These are phyloP conservation scores for Miamiensis avidus DNA, from an alignment of 169 alveolate species.

Conservation along the genomic window DNA sequence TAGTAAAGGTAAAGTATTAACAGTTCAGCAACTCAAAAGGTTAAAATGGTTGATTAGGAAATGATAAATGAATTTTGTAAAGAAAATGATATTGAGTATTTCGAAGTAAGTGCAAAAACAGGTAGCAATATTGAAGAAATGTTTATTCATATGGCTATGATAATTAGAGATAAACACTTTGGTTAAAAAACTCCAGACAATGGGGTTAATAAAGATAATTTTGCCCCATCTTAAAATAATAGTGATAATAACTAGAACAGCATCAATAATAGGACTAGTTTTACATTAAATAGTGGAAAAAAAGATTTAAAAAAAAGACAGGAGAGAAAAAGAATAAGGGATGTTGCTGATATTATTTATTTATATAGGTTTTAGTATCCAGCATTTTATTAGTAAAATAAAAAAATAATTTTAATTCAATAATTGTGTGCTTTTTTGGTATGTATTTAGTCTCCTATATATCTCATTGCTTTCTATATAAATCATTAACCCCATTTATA, in stretches of 20 bases:
- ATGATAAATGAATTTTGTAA: constrained; percentile 6
- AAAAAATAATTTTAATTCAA: no score
- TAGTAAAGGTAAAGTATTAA: neutral
- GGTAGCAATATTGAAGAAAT: constrained; percentile 14
- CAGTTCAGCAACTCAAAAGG: no score
- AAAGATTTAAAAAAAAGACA: neutral
- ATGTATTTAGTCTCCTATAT: no score
- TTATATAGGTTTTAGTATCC: no score
- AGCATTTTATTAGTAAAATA: no score
- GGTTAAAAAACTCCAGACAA: no score
- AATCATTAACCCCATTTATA: no score
- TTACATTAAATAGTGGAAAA: neutral
- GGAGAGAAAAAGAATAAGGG: neutral
- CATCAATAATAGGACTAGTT: neutral
- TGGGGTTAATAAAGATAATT: neutral
- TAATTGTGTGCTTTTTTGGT: no score
- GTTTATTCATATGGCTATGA: constrained; percentile 8
- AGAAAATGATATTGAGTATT: constrained; percentile 1
- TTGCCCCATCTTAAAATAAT: no score
- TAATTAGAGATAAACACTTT: neutral
- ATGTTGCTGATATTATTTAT: no score
- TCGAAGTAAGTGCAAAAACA: constrained; percentile 19
- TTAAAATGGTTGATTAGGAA: no score
- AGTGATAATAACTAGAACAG: neutral
- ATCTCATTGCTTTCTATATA: no score